Evolutionary conservation across 78 protist genomes (phyloP).

Genomic region (Bodo saltans): DNA sequence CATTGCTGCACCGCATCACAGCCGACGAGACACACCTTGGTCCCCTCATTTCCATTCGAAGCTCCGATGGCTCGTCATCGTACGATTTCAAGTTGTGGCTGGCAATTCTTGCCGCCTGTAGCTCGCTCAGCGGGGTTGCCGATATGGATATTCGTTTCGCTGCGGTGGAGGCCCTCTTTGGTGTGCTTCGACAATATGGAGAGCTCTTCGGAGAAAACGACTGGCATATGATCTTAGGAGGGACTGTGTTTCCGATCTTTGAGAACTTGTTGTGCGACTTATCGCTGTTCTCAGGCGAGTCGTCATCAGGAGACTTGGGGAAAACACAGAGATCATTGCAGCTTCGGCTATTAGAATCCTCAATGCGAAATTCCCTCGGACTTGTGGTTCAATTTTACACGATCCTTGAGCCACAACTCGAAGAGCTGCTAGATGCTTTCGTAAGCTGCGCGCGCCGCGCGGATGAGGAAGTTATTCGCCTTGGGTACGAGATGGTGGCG

Average conservation of each 20-base stretch:
- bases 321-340: too few species aligned
- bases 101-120: conserved; percentile 39
- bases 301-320: too few species aligned
- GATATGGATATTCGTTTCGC: conserved; percentile 42
- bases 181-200: conserved; percentile 55
- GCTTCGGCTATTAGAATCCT: too few species aligned
- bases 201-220: conserved; percentile 41
- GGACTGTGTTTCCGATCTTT: conserved; percentile 83
- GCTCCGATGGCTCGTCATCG: neutral
- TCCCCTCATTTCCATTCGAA: neutral
- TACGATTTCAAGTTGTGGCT: conserved; percentile 56
- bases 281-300: too few species aligned
- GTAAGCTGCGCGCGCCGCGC: too few species aligned
- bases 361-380: too few species aligned
- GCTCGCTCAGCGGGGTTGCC: too few species aligned
- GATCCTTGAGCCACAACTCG: too few species aligned
- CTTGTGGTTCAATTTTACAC: too few species aligned
- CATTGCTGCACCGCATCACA: neutral
- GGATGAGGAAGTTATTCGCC: too few species aligned
- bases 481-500: too few species aligned
- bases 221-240: conserved; percentile 82
- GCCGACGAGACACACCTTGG: neutral
- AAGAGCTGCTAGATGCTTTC: too few species aligned
- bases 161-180: conserved; percentile 64
- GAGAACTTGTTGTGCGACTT: conserved; percentile 52